Base-by-base conservation (phyloP, 2,329 filamentous ascomycete species). In the Microdochium bolleyi region DNA sequence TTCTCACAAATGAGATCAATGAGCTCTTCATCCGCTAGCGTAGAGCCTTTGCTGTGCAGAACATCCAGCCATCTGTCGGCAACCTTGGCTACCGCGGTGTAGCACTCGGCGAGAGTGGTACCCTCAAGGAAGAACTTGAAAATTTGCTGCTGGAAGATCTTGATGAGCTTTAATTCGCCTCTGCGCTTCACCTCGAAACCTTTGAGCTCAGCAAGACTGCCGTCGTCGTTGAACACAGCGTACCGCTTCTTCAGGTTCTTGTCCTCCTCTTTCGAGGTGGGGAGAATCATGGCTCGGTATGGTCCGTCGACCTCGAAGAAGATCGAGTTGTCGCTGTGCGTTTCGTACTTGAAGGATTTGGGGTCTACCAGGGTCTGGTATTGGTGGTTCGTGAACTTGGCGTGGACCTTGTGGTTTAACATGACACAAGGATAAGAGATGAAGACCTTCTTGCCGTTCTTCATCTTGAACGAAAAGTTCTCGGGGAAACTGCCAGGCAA, bases 1-100 rank as follows among this genome's bases (percentile, higher is more conserved):
- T 99, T 99, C 69, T 99, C 94, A 50, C 91, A 96, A 83, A 99
- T 99, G n/a, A 99, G 85, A 63, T 99, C 92, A 69, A 99, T 97
- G 41, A 99, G 80, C 66, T 99, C 94, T 66, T 97, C 92, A 60
- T 99, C 92, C 0, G 92, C 92, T 14, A 99, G 75, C 1, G 92
- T 97, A 3, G 86, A 80, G 16, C 95, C 94, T 59, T 89, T 92
- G 62, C 83, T 89, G 64, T 97, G 83, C 30, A 99, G 74, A 2
- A 99, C 94, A 68, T 99, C 95, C 3, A 99, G 77, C 94, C 94
- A 99, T 56, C 87, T 84, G 66, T 99, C 95, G 2, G 94, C 92
- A 22, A 99, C 91, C 64, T 90, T 95, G 52, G 95, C 92, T 2
- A 99, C 95, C 2, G 92, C 87, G 14, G 72, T 82, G 64, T 99